These are phyloP conservation scores for Pharus latifolius DNA, from an alignment of 176 grass and related monocot species.

Conservation along the genomic window DNA sequence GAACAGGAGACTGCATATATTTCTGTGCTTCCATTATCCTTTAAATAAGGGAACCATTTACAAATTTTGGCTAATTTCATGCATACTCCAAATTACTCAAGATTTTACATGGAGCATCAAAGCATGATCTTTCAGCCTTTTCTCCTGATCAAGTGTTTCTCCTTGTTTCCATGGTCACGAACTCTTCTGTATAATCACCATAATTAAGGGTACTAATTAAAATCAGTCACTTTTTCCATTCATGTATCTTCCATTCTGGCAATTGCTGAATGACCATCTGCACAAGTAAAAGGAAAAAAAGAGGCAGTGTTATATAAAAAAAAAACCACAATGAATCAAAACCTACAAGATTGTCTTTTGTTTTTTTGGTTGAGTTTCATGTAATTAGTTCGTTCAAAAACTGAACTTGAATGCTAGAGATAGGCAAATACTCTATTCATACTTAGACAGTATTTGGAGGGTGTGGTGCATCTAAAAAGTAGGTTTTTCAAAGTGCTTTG, in stretches of 20 bases:
- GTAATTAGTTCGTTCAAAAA: too few relatives aligned
- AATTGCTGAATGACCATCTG: conserved; percentile 91
- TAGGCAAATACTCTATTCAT: too few relatives aligned
- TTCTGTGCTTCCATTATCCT: neutral
- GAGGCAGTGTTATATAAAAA: neutral
- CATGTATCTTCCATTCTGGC: conserved; percentile 79
- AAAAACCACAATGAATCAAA: neutral
- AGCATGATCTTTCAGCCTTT: neutral
- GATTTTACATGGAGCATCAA: neutral
- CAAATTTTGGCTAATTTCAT: neutral
- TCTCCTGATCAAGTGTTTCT: neutral
- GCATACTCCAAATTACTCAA: neutral
- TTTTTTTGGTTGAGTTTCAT: too few relatives aligned
- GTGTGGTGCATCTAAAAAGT: too few relatives aligned
- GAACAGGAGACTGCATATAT: neutral
- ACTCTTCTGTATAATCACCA: neutral
- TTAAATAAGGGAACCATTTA: neutral
- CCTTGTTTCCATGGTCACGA: neutral
- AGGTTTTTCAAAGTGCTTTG: too few relatives aligned
- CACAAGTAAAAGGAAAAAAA: neutral
- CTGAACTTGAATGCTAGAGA: too few relatives aligned
- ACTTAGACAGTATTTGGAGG: too few relatives aligned
- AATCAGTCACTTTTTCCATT: conserved; percentile 47
- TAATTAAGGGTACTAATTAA: neutral
- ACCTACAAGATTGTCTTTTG: too few relatives aligned